Conservation (phyloP, 345 rosid genomes). For the Brassica cretica region DNA sequence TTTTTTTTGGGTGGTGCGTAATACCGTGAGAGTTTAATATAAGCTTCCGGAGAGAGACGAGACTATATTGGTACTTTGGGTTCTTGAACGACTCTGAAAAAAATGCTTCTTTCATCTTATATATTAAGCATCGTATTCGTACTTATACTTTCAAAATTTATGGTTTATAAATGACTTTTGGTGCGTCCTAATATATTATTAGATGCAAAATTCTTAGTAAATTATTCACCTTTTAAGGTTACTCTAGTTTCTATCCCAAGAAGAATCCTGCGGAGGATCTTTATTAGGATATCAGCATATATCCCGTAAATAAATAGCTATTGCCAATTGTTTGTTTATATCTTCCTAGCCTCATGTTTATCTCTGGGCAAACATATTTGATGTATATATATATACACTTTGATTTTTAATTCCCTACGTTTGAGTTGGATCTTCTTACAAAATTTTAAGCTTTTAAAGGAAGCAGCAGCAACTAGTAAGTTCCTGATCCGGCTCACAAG, state of each 20-base stretch:
- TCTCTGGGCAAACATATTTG: constrained; percentile 1
- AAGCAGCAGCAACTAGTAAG: neutral
- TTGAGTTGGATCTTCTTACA: neutral
- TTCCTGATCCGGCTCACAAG: neutral
- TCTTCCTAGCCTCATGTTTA: neutral
- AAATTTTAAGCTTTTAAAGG: neutral
- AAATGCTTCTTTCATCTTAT: constrained; percentile 1
- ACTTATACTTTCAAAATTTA: neutral
- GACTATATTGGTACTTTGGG: constrained; percentile 8
- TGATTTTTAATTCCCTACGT: neutral
- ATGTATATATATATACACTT: neutral
- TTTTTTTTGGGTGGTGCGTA: constrained; percentile 32
- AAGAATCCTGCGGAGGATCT: neutral
- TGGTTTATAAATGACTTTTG: neutral
- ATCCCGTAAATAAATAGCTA: neutral
- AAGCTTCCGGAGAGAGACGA: constrained; percentile 23
- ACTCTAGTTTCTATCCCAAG: neutral
- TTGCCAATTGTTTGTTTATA: neutral
- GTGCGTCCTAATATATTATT: neutral
- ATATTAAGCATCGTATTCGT: neutral
- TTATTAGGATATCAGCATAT: neutral
- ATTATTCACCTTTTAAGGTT: neutral
- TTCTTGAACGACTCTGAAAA: constrained; percentile 2
- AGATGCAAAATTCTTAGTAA: neutral
- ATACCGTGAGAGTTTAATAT: constrained; percentile 33